phyloP scores from a whole-genome alignment of 805 yeast genomes.

The Schwanniomyces yamadae region DNA sequence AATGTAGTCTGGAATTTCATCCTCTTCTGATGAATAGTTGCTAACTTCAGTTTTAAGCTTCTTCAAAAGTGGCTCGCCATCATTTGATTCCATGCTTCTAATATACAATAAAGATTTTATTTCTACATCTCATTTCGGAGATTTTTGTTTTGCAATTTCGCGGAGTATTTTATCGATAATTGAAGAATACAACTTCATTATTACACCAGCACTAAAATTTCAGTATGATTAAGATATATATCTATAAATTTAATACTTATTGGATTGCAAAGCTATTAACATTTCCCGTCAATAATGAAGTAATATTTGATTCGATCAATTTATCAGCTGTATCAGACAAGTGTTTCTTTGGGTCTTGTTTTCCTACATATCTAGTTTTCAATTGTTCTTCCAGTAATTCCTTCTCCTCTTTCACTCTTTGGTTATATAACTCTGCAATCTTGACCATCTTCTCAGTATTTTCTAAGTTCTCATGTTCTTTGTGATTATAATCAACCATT shows the following conservation, averaged over 20 bases:
- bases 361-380: constrained; percentile 95
- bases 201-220: neutral
- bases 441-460: constrained; percentile 79
- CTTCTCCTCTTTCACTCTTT: constrained; percentile 88
- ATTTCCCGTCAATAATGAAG: constrained; percentile 81
- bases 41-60: constrained; percentile 1
- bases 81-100: neutral
- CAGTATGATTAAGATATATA: neutral
- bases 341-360: constrained; percentile 98
- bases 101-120: neutral
- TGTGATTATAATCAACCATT: constrained; percentile 70
- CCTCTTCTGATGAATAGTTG: constrained; percentile 9
- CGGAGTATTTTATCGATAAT: no score
- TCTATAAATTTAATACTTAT: constrained; percentile 25
- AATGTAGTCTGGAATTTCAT: constrained; percentile 12
- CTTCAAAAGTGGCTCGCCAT: neutral
- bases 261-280: constrained; percentile 89
- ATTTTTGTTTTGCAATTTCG: neutral
- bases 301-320: constrained; percentile 86
- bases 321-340: constrained; percentile 83
- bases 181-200: no score
- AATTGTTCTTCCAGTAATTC: constrained; percentile 84
- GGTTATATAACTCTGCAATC: constrained; percentile 85
- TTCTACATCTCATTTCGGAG: neutral
- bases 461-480: constrained; percentile 72